Evolutionary conservation across 208 protist genomes (phyloP).

Genomic region (Wallacemonas sp.): DNA sequence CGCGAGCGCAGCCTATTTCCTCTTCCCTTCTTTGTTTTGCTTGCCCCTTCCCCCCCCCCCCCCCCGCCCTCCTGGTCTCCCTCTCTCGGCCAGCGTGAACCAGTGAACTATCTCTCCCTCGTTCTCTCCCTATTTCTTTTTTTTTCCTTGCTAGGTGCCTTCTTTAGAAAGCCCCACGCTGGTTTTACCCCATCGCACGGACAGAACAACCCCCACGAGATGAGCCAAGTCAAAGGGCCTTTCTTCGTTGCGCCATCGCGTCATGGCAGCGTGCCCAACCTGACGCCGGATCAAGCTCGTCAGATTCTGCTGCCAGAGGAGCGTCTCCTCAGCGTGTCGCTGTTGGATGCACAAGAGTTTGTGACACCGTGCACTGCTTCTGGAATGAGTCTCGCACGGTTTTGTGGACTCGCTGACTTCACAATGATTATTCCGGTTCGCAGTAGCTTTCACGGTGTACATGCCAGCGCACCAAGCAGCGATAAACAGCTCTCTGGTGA

Average conservation of each 20-base stretch:
- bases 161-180: too few species aligned
- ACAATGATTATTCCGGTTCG: constrained; percentile 53
- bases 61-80: constrained; percentile 4
- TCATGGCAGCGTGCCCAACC: constrained; percentile 51
- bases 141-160: too few species aligned
- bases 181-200: too few species aligned
- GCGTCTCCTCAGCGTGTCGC: constrained; percentile 53
- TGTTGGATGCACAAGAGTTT: constrained; percentile 75
- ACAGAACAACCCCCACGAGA: too few species aligned
- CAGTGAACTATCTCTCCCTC: too few species aligned
- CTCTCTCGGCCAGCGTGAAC: not conserved
- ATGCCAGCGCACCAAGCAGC: constrained; percentile 53
- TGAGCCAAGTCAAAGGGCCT: constrained; percentile 18
- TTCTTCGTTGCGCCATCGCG: constrained; percentile 64
- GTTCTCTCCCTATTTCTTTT: too few species aligned
- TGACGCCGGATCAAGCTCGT: constrained; percentile 68
- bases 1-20: not conserved
- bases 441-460: constrained; percentile 63
- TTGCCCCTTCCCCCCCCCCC: not conserved
- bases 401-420: constrained; percentile 66
- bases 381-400: constrained; percentile 39
- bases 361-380: constrained; percentile 36
- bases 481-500: constrained; percentile 51
- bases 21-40: not conserved
- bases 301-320: constrained; percentile 61